Base-by-base conservation (phyloP, 176 grass and related monocot species). In the Zoysia japonica region DNA sequence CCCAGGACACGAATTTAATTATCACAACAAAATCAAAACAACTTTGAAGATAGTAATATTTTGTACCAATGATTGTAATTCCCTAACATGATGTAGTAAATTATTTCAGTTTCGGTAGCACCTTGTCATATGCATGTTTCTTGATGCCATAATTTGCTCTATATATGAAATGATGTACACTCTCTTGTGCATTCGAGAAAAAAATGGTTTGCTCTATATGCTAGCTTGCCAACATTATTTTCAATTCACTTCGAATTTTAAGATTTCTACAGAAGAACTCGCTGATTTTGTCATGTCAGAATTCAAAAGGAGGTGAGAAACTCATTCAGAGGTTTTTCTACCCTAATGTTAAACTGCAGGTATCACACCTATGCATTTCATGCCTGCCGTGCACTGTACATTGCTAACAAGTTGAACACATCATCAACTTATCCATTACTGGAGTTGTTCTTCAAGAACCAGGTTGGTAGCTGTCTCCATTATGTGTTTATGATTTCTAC, bases 401-500 rank as follows among this genome's bases (percentile, higher is more conserved):
- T 93, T 81, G 92, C 92, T 79, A 99, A 99, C 86, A 89, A 87
- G 37, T 65, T 99, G 65, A 99, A 99, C 54, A 81, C 88, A 5
- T 93, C 92, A 17, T 95, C 96, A 49, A 91, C 88, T 2, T 95
- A 90, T 86, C 90, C 88, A n/a, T 80, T 99, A 79, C 40, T 95
- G 82, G 92, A 99, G 84, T 38, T 95, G 70, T 95, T 95, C 67
- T 99, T 99, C 72, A 91, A 89, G 67, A 89, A 91, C 38, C 92
- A 99, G 92, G 96, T 99, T 44, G 0, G 20, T 52, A 36, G 4
- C 54, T 65, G 49, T 84, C 54, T 35, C 60, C 4, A 11, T 77
- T 48, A 36, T 37, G 40, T 7, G 49, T 71, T 70, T 2, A 46
- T 20, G 4, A 0, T 40, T 8, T 47, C 11, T 5, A 2, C 0